Evolutionary conservation across 352 stramenopile species (phyloP).

Genomic region (Globisporangium polare): DNA sequence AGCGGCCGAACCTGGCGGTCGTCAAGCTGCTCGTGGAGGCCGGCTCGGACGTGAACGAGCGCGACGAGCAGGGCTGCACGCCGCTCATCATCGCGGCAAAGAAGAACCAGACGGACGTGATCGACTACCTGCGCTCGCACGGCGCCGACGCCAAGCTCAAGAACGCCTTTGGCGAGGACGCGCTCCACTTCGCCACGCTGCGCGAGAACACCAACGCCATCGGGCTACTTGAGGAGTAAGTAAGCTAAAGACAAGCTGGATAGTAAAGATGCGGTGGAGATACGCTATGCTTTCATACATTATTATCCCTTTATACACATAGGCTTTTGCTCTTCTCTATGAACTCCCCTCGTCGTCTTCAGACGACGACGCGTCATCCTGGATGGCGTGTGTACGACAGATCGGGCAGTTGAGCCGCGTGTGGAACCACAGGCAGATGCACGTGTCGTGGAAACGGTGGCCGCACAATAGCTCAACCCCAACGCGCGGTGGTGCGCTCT

Average conservation of each 20-base stretch:
- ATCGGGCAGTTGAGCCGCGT: constrained; percentile 59
- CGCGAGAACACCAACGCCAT: constrained; percentile 52
- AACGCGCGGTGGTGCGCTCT: constrained; percentile 10
- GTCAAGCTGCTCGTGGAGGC: constrained; percentile 52
- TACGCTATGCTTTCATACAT: constrained; percentile 1
- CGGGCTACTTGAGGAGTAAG: constrained; percentile 29
- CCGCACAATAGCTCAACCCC: constrained; percentile 51
- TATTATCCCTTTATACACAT: not conserved
- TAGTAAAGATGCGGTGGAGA: not conserved
- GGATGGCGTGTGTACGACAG: constrained; percentile 27
- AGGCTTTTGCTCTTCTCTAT: not conserved
- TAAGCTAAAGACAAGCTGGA: not conserved
- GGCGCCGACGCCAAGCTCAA: constrained; percentile 47
- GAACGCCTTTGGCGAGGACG: constrained; percentile 63
- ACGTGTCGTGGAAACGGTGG: constrained; percentile 75
- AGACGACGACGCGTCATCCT: not conserved
- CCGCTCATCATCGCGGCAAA: constrained; percentile 70
- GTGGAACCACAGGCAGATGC: constrained; percentile 68
- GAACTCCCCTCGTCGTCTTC: not conserved
- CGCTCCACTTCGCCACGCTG: constrained; percentile 57
- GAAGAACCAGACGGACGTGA: constrained; percentile 63
- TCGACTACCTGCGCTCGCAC: constrained; percentile 44
- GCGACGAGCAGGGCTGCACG: constrained; percentile 57
- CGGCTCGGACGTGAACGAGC: constrained; percentile 56
- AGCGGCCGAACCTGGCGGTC: constrained; percentile 45